Evolutionary conservation across 2,329 filamentous ascomycete species (phyloP).

Genomic region (Thelonectria olida): DNA sequence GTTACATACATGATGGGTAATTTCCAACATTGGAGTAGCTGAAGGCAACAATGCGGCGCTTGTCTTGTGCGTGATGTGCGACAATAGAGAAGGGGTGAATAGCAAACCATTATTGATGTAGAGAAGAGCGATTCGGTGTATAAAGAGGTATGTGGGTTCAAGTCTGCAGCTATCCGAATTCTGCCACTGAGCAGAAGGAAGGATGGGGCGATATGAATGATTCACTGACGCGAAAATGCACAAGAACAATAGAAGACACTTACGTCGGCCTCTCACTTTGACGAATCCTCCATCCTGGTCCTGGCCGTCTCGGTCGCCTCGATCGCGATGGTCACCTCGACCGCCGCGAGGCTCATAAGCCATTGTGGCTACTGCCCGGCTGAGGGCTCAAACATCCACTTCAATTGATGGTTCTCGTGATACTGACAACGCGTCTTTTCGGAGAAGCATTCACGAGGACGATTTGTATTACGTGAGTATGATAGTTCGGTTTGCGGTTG

Average conservation of each 20-base stretch:
- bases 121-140: not conserved
- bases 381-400: constrained; percentile 36
- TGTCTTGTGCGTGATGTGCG: not conserved
- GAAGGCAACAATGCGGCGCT: not conserved
- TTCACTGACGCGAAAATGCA: not conserved
- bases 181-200: constrained; percentile 26
- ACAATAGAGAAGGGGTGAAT: not conserved
- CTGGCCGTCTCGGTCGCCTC: constrained; percentile 30
- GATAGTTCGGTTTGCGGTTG: not conserved
- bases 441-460: constrained; percentile 8
- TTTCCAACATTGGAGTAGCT: not conserved
- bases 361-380: constrained; percentile 49
- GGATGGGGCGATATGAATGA: not conserved
- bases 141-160: not conserved
- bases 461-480: not conserved
- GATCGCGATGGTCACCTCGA: constrained; percentile 50
- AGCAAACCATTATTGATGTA: not conserved
- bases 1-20: not conserved
- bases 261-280: constrained; percentile 62
- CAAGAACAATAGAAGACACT: constrained; percentile 43
- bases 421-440: constrained; percentile 32
- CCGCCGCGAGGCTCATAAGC: constrained; percentile 65
- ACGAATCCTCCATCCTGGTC: constrained; percentile 56
- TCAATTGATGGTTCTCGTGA: constrained; percentile 14
- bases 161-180: constrained; percentile 5